Conservation (phyloP, 2,329 filamentous ascomycete species). For the Ophiostoma montium region DNA sequence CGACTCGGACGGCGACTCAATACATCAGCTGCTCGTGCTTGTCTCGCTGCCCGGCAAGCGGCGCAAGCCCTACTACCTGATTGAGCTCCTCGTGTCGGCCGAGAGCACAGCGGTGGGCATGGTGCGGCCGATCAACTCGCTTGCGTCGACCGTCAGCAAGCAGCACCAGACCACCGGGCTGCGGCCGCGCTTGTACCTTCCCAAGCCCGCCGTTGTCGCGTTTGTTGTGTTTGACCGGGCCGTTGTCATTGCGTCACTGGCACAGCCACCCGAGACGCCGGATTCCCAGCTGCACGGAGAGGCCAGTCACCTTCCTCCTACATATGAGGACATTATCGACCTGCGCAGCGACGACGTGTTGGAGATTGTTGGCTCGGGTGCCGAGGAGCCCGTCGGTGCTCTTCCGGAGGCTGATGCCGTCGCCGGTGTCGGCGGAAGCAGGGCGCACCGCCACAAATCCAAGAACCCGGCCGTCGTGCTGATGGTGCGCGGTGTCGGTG, state of each 20-base stretch:
- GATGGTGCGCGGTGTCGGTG: slow-evolving; percentile 47
- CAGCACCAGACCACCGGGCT: slow-evolving; percentile 23
- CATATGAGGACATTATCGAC: slow-evolving; percentile 78
- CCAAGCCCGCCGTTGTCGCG: slow-evolving; percentile 64
- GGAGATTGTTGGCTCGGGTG: slow-evolving; percentile 49
- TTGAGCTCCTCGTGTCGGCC: slow-evolving; percentile 53
- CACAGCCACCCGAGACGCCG: slow-evolving; percentile 51
- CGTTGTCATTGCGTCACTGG: slow-evolving; percentile 62
- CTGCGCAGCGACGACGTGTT: slow-evolving; percentile 52
- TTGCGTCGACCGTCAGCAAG: slow-evolving; percentile 29
- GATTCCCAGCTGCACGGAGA: slow-evolving; percentile 62
- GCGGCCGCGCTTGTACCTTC: slow-evolving; percentile 59
- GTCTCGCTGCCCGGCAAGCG: slow-evolving; percentile 39
- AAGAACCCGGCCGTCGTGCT: slow-evolving; percentile 51
- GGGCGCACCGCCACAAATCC: slow-evolving; percentile 36
- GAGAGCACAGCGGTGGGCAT: slow-evolving; percentile 42
- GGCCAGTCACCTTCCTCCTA: slow-evolving; percentile 42
- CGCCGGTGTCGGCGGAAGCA: slow-evolving; percentile 12
- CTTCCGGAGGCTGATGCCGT: slow-evolving; percentile 8
- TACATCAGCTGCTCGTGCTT: slow-evolving; percentile 48
- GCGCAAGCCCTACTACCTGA: slow-evolving; percentile 52
- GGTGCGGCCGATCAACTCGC: slow-evolving; percentile 54
- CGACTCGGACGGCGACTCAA: slow-evolving; percentile 32
- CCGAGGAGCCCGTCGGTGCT: slow-evolving; percentile 43
- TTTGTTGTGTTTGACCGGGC: slow-evolving; percentile 71